Evolutionary conservation across 257 asterid species (phyloP).

Genomic region (Oldenlandia corymbosa): DNA sequence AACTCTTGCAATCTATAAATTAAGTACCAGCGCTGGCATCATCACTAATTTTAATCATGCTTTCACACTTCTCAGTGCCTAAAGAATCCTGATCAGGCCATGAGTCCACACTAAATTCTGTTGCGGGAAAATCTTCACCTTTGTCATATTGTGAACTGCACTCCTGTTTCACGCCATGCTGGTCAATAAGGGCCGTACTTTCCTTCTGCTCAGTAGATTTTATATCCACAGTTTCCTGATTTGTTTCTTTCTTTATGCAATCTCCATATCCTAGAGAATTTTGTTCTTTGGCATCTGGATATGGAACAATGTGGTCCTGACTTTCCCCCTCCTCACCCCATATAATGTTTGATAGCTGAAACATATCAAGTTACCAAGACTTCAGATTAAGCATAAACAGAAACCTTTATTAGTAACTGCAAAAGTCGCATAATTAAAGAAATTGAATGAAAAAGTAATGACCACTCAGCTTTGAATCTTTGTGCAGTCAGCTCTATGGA

Average conservation of each 20-base stretch:
- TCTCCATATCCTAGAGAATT: constrained; percentile 37
- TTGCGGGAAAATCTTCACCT: constrained; percentile 24
- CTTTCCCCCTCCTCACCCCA: constrained; percentile 71
- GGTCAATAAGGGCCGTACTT: constrained; percentile 28
- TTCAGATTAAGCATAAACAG: background rate
- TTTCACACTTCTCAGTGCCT: constrained; percentile 28
- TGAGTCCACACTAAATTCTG: constrained; percentile 31
- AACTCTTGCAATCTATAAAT: background rate
- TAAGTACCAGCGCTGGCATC: constrained; percentile 36
- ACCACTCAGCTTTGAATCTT: too few relatives aligned
- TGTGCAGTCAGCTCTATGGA: too few relatives aligned
- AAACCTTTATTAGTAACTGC: too few relatives aligned
- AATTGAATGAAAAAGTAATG: background rate
- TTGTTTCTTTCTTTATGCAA: constrained; percentile 44
- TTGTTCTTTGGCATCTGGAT: constrained; percentile 50
- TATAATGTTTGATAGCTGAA: constrained; percentile 72
- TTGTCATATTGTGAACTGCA: constrained; percentile 34
- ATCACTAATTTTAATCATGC: constrained; percentile 21
- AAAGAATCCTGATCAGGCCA: constrained; percentile 37
- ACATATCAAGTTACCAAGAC: constrained; percentile 18
- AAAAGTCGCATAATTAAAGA: background rate
- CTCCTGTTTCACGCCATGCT: constrained; percentile 26
- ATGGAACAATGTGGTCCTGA: constrained; percentile 87
- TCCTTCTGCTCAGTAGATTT: constrained; percentile 40
- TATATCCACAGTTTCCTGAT: constrained; percentile 31